These are phyloP conservation scores for Phylloporus arenicola DNA, from an alignment of 768 basidiomycete species.

Conservation along the genomic window DNA sequence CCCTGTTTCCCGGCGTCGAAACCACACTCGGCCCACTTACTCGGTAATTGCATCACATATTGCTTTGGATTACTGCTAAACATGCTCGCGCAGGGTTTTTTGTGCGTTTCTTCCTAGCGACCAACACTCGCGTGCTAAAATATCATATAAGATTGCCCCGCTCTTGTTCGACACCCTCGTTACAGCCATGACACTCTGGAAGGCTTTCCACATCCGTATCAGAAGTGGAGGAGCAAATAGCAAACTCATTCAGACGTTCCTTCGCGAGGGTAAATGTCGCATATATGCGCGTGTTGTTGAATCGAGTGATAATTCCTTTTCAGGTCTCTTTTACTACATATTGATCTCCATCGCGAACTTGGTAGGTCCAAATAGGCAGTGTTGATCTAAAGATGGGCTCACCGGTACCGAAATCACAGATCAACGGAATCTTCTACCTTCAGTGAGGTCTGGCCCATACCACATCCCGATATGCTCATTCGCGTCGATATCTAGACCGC, in stretches of 20 bases:
- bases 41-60: conserved; percentile 43
- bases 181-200: conserved; percentile 75
- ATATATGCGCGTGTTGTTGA: conserved; percentile 1
- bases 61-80: conserved; percentile 3
- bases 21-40: conserved; percentile 76
- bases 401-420: conserved; percentile 26
- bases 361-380: conserved; percentile 27
- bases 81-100: conserved; percentile 44
- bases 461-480: conserved; percentile 3
- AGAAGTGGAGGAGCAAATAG: conserved; percentile 73
- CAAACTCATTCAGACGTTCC: conserved; percentile 76
- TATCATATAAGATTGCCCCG: conserved; percentile 60
- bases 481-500: conserved; percentile 46
- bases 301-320: neutral
- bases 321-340: conserved; percentile 77
- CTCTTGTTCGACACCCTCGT: conserved; percentile 77
- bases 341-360: conserved; percentile 84
- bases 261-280: conserved; percentile 59
- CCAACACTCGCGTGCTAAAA: conserved; percentile 3
- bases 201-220: conserved; percentile 71
- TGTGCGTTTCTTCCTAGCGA: conserved; percentile 33
- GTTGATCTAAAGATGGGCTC: conserved; percentile 1
- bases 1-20: conserved; percentile 80
- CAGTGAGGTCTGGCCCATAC: conserved; percentile 45
- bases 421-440: conserved; percentile 84